Percentiles rank a stretch among this genome's conserved stretches.
phyloP scores from a whole-genome alignment of 164 flowering plant genomes.

The Berberis vulgaris region DNA sequence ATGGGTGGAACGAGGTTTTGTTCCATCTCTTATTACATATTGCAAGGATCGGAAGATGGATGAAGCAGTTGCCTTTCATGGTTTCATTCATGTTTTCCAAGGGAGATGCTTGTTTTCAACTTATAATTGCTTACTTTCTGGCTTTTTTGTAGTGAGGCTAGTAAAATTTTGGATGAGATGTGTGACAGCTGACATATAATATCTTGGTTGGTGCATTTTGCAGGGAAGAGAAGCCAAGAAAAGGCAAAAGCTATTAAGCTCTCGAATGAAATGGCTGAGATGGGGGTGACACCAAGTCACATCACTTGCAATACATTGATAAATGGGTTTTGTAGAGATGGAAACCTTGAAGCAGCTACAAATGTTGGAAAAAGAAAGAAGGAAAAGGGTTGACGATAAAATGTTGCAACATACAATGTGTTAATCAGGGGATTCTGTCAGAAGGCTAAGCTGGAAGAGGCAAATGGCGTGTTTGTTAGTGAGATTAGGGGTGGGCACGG shows the following conservation, averaged over 20 bases:
- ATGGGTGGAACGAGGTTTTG: slow-evolving; percentile 7
- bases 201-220: slow-evolving; percentile 22
- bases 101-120: slow-evolving; percentile 13
- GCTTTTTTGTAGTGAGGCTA: slow-evolving; percentile 19
- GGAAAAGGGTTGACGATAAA: slow-evolving; percentile 21
- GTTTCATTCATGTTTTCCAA: slow-evolving; percentile 7
- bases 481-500: too few relatives aligned
- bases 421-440: slow-evolving; percentile 24
- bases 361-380: slow-evolving; percentile 19
- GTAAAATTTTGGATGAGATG: slow-evolving; percentile 24
- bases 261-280: slow-evolving; percentile 18
- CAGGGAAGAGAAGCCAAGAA: slow-evolving; percentile 7
- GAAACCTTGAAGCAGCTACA: slow-evolving; percentile 19
- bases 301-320: slow-evolving; percentile 26
- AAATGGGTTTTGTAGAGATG: slow-evolving; percentile 21
- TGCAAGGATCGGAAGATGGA: slow-evolving; percentile 20
- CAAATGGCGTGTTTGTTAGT: slow-evolving; percentile 19
- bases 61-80: slow-evolving; percentile 11
- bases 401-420: slow-evolving; percentile 26
- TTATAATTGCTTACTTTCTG: slow-evolving; percentile 21
- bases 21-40: slow-evolving; percentile 13
- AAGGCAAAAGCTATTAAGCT: slow-evolving; percentile 18
- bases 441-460: slow-evolving; percentile 24
- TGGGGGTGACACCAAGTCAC: slow-evolving; percentile 21
- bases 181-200: slow-evolving; percentile 16